Conservation (phyloP, 371 early-diverging fungal genomes). For the Coemansia sp. region DNA sequence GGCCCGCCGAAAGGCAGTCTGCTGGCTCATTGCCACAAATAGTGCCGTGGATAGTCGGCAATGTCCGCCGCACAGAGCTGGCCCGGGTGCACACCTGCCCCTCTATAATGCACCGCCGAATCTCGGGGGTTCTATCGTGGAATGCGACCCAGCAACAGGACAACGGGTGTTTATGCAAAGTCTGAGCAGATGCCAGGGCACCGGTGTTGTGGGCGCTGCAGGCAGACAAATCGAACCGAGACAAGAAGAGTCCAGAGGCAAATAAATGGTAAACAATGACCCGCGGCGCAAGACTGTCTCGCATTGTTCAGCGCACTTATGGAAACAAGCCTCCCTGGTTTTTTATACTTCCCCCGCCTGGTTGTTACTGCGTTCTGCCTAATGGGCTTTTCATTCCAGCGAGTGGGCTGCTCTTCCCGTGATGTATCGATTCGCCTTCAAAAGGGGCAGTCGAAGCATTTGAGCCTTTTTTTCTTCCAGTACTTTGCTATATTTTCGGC, state of each 20-base stretch:
- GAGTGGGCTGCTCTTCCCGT: too few relatives aligned
- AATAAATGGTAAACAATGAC: constrained; percentile 5
- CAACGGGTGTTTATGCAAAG: not conserved
- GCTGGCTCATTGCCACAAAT: constrained; percentile 4
- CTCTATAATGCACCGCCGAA: too few relatives aligned
- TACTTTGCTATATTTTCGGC: not conserved
- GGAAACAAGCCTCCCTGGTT: constrained; percentile 6
- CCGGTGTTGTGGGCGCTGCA: not conserved
- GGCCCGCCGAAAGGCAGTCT: constrained; percentile 71
- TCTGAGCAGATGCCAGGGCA: constrained; percentile 5
- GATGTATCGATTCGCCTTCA: not conserved
- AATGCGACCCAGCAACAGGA: too few relatives aligned
- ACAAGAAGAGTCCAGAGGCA: not conserved
- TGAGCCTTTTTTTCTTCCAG: not conserved
- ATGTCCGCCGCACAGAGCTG: too few relatives aligned
- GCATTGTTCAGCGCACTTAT: too few relatives aligned
- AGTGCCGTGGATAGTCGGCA: not conserved
- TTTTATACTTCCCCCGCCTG: constrained; percentile 2
- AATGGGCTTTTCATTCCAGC: not conserved
- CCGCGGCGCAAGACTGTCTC: too few relatives aligned
- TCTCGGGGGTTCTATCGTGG: too few relatives aligned
- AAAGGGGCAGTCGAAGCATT: not conserved
- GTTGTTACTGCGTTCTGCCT: not conserved
- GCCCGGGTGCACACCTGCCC: too few relatives aligned
- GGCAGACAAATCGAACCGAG: constrained; percentile 1